phyloP scores from a whole-genome alignment of 805 yeast species.

The Sugiyamaella americana region DNA sequence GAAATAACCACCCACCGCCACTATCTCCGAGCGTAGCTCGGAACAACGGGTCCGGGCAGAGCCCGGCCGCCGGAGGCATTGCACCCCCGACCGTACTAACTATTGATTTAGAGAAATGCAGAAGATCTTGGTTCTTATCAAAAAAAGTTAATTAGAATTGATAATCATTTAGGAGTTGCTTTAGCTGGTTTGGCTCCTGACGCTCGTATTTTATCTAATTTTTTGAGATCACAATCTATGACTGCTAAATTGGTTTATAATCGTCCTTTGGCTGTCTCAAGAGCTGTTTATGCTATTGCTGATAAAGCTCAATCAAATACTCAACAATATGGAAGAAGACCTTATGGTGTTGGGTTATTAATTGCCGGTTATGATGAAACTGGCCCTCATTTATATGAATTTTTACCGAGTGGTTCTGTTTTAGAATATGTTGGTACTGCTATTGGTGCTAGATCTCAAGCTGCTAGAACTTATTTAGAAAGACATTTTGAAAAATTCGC shows the following conservation, averaged over 20 bases:
- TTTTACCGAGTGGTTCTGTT: constrained; percentile 92
- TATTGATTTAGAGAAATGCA: constrained; percentile 58
- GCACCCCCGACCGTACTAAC: no score
- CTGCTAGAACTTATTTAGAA: constrained; percentile 93
- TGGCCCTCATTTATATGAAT: constrained; percentile 91
- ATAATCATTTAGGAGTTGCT: constrained; percentile 90
- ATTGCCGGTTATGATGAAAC: constrained; percentile 88
- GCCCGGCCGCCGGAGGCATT: no score
- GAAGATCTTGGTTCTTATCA: constrained; percentile 97
- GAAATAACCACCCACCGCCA: no score
- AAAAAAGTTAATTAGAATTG: constrained; percentile 85
- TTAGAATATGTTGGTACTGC: constrained; percentile 91
- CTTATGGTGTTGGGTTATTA: constrained; percentile 94
- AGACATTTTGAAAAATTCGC: constrained; percentile 68
- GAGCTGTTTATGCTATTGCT: constrained; percentile 80
- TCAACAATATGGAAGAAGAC: constrained; percentile 92
- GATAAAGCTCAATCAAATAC: constrained; percentile 97
- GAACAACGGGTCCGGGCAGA: no score
- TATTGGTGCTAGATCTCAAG: constrained; percentile 98
- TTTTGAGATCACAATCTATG: constrained; percentile 86
- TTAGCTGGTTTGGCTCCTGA: constrained; percentile 98
- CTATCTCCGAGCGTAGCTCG: no score
- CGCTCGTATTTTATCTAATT: constrained; percentile 88
- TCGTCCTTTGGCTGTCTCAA: constrained; percentile 74
- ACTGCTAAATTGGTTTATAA: constrained; percentile 77